phyloP scores from a whole-genome alignment of 2,329 filamentous ascomycete species.

The Alternaria tenuissima region DNA sequence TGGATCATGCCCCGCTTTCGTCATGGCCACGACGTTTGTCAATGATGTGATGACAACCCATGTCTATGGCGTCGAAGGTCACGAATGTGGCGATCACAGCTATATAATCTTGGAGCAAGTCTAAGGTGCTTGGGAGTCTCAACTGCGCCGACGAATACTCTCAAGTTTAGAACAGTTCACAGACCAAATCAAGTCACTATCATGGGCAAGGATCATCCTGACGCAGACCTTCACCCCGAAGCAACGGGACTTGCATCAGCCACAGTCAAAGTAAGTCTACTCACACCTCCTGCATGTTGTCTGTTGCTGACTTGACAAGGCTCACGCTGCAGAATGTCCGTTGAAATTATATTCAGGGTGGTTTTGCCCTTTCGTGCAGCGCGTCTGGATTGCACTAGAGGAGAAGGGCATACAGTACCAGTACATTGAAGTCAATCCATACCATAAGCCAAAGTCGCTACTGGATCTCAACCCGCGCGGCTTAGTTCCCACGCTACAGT shows the following conservation, averaged over 20 bases:
- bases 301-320: constrained; percentile 22
- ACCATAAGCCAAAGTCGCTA: constrained; percentile 73
- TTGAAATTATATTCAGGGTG: constrained; percentile 76
- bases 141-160: background rate
- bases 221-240: constrained; percentile 46
- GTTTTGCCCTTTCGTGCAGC: constrained; percentile 88
- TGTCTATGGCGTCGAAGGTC: background rate
- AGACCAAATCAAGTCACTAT: constrained; percentile 3
- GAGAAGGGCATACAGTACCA: constrained; percentile 80
- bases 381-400: constrained; percentile 89
- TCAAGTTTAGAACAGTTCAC: background rate
- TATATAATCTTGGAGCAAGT: background rate
- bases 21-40: constrained; percentile 19
- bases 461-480: constrained; percentile 80
- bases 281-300: background rate
- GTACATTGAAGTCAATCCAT: constrained; percentile 86
- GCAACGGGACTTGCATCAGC: constrained; percentile 44
- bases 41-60: constrained; percentile 19
- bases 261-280: constrained; percentile 38
- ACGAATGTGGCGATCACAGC: background rate
- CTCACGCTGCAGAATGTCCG: constrained; percentile 53
- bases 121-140: background rate
- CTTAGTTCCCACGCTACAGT: constrained; percentile 75
- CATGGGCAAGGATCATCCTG: constrained; percentile 47
- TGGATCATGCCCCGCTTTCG: constrained; percentile 26